Base-by-base conservation (phyloP, 352 stramenopile species). In the Phytophthora hibernalis region DNA sequence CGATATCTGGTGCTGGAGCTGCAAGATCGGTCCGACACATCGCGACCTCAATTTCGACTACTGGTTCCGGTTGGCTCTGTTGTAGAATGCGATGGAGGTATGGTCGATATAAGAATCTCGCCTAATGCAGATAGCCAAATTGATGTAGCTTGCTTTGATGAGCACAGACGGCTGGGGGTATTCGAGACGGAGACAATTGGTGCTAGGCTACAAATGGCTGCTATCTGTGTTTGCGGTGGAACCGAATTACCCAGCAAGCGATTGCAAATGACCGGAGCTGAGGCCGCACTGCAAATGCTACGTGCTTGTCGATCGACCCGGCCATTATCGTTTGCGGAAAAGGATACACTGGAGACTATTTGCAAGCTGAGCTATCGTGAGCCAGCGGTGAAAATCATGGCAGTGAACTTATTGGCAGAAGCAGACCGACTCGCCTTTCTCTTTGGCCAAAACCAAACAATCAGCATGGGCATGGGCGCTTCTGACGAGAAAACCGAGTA, bases 181-280 rank as follows among this genome's bases (percentile, higher is more conserved):
- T 77, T 85, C 15, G 51, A 65, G 5, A 69, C 79, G 0, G 71
- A 81, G 35, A 78, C 73, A 2, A 72, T 89, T 6, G 42, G 69
- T 24, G 65, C 64, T 10, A 67, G 79, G 31, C 45, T 89, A 5
- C 61, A 83, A 50, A 37, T 91, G 15, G 74, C 67, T 38, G 70
- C 67, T 1, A 64, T 89, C 26, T 85, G 74, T 40, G 54, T 52
- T 18, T 61, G 65, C 12, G 70, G 71, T 0, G 70, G 70, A 2
- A 65, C 45, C 4, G 64, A 51, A 33, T 33, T 85, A 5, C 72
- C 78, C 10, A 76, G 65, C 13, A 65, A 48, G 9, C 44, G 70
- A 7, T 35, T 85, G 10, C 53, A 64, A 12, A 86, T 91, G 80
- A 87, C 80, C 9, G 76, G 73, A 16, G 45, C 66, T 1, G 82